Evolutionary conservation across 2,329 filamentous ascomycete genomes (phyloP).

Genomic region (Exutisphaerella laricina): DNA sequence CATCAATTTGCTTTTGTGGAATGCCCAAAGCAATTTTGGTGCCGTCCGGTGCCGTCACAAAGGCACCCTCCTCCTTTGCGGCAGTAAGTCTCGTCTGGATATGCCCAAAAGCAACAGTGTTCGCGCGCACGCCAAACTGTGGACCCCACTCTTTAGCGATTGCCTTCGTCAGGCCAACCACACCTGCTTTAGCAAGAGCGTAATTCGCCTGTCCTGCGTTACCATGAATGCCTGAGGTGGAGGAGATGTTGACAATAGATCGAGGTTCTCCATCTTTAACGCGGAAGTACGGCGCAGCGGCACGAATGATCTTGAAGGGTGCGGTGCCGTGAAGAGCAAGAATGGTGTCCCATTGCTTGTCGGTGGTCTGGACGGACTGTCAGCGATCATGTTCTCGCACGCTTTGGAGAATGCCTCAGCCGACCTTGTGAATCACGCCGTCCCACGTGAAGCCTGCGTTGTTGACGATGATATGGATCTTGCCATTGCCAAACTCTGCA

Average conservation of each 20-base stretch:
- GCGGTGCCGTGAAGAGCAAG: slow-evolving; percentile 76
- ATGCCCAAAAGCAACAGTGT: slow-evolving; percentile 78
- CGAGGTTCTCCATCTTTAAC: slow-evolving; percentile 76
- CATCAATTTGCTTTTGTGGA: slow-evolving; percentile 54
- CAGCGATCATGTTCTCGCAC: no score
- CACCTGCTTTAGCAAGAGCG: slow-evolving; percentile 74
- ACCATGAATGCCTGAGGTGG: slow-evolving; percentile 74
- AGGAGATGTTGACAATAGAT: slow-evolving; percentile 77
- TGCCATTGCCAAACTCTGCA: slow-evolving; percentile 75
- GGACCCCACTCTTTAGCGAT: slow-evolving; percentile 91
- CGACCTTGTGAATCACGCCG: slow-evolving; percentile 76
- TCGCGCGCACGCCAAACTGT: slow-evolving; percentile 71
- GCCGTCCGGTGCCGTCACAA: slow-evolving; percentile 69
- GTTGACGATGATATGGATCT: slow-evolving; percentile 88
- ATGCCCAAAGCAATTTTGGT: slow-evolving; percentile 71
- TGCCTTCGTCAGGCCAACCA: slow-evolving; percentile 77
- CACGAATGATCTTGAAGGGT: slow-evolving; percentile 76
- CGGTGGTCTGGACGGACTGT: slow-evolving; percentile 56
- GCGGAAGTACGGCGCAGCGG: slow-evolving; percentile 79
- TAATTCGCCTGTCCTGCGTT: slow-evolving; percentile 93
- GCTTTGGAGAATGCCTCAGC: not conserved
- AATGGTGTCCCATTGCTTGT: slow-evolving; percentile 90
- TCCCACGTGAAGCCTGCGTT: slow-evolving; percentile 94
- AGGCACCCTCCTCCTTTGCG: slow-evolving; percentile 78
- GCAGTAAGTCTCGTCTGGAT: slow-evolving; percentile 76